Base-by-base conservation (phyloP, 1,284 basidiomycete genomes). In the Paramarasmius palmivorus region DNA sequence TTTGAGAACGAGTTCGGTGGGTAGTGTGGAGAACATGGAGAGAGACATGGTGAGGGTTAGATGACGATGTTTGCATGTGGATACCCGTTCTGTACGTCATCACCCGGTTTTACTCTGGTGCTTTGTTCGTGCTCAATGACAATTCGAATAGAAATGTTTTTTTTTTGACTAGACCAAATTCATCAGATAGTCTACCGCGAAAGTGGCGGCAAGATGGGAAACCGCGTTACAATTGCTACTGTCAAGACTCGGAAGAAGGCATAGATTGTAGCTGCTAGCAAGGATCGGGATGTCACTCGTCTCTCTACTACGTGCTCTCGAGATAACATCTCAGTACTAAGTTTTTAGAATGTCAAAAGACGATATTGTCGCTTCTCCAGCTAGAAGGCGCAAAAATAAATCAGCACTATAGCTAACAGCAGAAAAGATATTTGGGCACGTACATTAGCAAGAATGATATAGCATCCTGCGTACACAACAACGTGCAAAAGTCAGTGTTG, bases 401-500 rank as follows among this genome's bases (percentile, higher is more conserved):
- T n/a, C n/a, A n/a, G n/a, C 26, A 66, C 67, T 61, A 20, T 22
- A 29, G 12, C 25, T 34, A 53, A 36, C 32, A 29, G 34, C 25
- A 49, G 23, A 14, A 26, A n/a, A n/a, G n/a, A n/a, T n/a, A n/a
- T n/a, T n/a, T 29, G 25, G 2, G 17, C 29, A 64, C 74, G 60
- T 61, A 81, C 81, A 60, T 76, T 70, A 35, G 84, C 77, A 10
- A 82, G 62, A 41, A 84, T 65, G 6, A n/a, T n/a, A 84, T 61
- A 56, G 68, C 70, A 63, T 85, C 82, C 63, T 83, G 81, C 58
- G 72, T 78, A 66, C 82, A 74, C 76, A 85, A 76, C 10, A 72
- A 75, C 34, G 68, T 63, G 58, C 66, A 55, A n/a, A 51, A 58
- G 62, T 42, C 63, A 57, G n/a, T 54, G 52, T 42, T 60, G 56